Evolutionary conservation across 306 rosid genomes (phyloP), one percentile per base, ranked within the genome.

Genomic region (Castanea mollissima): DNA sequence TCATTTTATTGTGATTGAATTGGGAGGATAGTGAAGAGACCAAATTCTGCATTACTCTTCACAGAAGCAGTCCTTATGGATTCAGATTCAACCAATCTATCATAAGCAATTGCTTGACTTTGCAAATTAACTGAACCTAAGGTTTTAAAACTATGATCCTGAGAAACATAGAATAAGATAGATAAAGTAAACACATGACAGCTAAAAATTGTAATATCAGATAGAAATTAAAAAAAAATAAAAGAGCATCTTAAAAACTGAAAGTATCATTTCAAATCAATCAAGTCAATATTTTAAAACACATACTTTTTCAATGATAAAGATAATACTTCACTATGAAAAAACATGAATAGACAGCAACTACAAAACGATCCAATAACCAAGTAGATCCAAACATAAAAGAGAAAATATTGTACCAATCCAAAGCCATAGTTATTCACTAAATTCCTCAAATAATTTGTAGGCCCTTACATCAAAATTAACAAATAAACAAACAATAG

Each of bases 61-160:
- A 81, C 63, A 27, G 79, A 75, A 79, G 78, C 73, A 73, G 82
- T 76, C 84, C 84, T 90, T 60, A 89, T 23, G 49, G 85, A 73
- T 57, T 84, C 81, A 54, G 92, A 89, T 81, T 90, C 92, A 10
- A 94, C 92, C 88, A 92, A 84, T 81, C 82, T 91, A 56, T 90
- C 93, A 85, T 83, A 91, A 1, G 78, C 83, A 74, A 90, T 85
- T 82, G 97, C 91, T 87, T 91, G 90, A 31, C 84, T 77, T 80
- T 92, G 98, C 86, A 89, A 69, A 81, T 86, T 82, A 71, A 80
- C 78, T 20, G 87, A 83, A 83, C 49, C 62, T 21, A 88, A 81
- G 27, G 85, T 51, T 58, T 75, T 25, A 63, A 73, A 59, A 62
- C 80, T 55, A 76, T 68, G 78, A 72, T 84, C 90, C 93, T 92